A percentile compares a stretch with the other conserved stretches of the same genome.
Conservation (phyloP, 208 protist genomes). For the Naegleria gruberi region DNA sequence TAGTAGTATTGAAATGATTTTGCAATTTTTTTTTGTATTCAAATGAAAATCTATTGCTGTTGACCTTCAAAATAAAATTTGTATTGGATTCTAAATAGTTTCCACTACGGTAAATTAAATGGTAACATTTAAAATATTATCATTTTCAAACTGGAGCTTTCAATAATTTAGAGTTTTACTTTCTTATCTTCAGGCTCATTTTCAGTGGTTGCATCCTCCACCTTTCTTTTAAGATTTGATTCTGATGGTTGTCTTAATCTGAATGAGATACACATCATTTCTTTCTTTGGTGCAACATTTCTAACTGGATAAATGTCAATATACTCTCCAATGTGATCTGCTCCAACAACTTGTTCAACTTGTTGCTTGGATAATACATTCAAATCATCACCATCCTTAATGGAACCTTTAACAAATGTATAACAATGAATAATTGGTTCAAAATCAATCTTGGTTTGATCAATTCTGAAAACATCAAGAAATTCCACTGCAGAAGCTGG, state of each 20-base stretch:
- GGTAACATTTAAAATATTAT: no score
- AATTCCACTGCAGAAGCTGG: slow-evolving; percentile 89
- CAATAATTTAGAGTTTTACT: neutral
- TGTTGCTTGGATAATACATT: neutral
- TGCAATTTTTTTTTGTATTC: no score
- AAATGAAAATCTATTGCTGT: no score
- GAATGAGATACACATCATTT: slow-evolving; percentile 88
- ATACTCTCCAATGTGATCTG: neutral
- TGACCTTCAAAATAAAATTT: no score
- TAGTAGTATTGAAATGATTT: no score
- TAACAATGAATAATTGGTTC: slow-evolving; percentile 40
- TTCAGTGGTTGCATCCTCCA: neutral
- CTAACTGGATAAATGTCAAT: slow-evolving; percentile 71
- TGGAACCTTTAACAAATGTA: slow-evolving; percentile 12
- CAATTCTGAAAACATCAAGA: slow-evolving; percentile 53
- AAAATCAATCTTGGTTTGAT: neutral
- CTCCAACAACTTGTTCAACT: neutral
- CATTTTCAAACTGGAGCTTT: no score
- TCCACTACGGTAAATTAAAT: no score
- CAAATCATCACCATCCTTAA: neutral
- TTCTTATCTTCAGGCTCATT: neutral
- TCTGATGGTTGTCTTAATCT: slow-evolving; percentile 49
- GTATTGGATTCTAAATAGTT: no score
- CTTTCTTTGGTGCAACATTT: slow-evolving; percentile 82
- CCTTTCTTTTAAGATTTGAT: neutral